phyloP scores from a whole-genome alignment of 2,329 filamentous ascomycete genomes.

The Chrysoporthe austroafricana region DNA sequence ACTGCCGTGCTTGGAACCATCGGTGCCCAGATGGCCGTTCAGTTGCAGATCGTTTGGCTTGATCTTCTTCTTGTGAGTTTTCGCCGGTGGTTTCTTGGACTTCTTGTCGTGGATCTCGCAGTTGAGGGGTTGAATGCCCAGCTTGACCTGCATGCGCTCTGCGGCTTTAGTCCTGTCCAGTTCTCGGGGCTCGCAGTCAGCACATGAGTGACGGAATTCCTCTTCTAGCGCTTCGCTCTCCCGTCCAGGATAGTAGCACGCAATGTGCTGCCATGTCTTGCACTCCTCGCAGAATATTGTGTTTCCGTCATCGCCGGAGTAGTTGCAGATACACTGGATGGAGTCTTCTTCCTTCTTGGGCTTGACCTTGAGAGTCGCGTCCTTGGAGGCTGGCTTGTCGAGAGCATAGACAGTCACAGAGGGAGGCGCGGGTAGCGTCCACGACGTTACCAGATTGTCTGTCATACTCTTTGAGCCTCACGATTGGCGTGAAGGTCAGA shows the following conservation, averaged over 20 bases:
- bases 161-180: constrained; percentile 76
- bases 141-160: constrained; percentile 68
- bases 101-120: constrained; percentile 68
- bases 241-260: constrained; percentile 86
- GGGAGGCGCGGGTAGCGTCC: constrained; percentile 59
- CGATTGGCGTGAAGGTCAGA: constrained; percentile 41
- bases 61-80: constrained; percentile 35
- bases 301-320: constrained; percentile 92
- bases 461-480: constrained; percentile 64
- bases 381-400: constrained; percentile 42
- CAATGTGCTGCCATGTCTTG: constrained; percentile 97
- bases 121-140: constrained; percentile 46
- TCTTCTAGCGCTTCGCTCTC: constrained; percentile 69
- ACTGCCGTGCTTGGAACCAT: constrained; percentile 53
- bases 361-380: constrained; percentile 50
- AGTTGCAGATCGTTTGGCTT: constrained; percentile 50
- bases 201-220: constrained; percentile 81
- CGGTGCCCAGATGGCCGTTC: constrained; percentile 67
- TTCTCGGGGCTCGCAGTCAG: constrained; percentile 79
- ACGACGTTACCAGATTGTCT: constrained; percentile 58
- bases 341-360: constrained; percentile 75
- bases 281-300: constrained; percentile 96
- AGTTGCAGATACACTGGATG: constrained; percentile 97
- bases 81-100: constrained; percentile 67
- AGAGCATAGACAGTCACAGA: constrained; percentile 53